Base-by-base conservation (phyloP, 177 flowering plant genomes). In the Vitis hybrid region DNA sequence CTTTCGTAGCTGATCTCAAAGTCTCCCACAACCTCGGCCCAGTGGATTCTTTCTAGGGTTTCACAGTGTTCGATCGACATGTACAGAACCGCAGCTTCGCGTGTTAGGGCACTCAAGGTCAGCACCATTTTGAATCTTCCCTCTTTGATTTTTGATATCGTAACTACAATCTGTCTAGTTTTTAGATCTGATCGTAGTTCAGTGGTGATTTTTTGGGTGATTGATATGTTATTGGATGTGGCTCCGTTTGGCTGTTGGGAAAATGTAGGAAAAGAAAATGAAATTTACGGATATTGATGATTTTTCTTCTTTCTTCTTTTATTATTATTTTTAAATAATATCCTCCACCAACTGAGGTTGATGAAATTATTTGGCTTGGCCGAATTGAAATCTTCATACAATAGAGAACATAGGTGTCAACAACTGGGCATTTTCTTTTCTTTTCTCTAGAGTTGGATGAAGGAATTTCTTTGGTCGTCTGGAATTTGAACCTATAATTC, bases 1-100 rank as follows among this genome's bases (percentile, higher is more conserved):
- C 8, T 38, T 28, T 38, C 47, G 47, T 38, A 38, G 47, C 1
- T 38, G 47, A 38, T 51, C 56, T 51, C 33, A 0, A 15, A 52
- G n/a, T 51, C 33, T 50, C 28, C 66, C 33, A 66, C 59, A 66
- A 47, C 17, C 70, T 57, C 53, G 52, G 53, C 11, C 69, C 31
- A 57, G 28, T 18, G n/a, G 31, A 12, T 7, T 62, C 65, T 28
- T 28, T 53, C 66, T 67, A 71, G 77, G 75, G 63, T 67, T 71
- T 66, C 54, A 3, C 54, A 9, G 58, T 22, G 62, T 56, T 31
- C 70, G 57, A 66, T 65, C 73, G 59, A 71, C 83, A 83, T 82
- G 84, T 81, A 78, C 77, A 68, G 82, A 73, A 65, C 71, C 50
- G 74, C 81, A 38, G 79, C 82, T 67, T 84, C 83, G 3, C 82